Evolutionary conservation across 352 stramenopile species (phyloP).

Genomic region (Albugo candida): DNA sequence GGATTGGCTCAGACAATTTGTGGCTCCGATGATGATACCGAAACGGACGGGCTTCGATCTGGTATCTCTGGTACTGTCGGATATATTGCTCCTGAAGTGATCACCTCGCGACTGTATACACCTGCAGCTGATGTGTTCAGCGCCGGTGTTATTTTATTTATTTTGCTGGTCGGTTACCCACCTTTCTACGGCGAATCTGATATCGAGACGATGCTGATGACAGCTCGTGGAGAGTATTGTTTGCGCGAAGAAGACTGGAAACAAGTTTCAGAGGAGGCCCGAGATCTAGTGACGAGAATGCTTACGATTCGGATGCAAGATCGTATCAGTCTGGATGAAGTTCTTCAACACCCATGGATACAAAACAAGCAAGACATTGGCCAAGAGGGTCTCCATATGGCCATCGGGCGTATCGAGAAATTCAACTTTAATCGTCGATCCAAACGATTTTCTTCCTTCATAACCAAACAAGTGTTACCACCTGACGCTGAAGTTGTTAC

Average conservation of each 20-base stretch:
- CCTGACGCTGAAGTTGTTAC: constrained; percentile 20
- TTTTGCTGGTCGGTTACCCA: constrained; percentile 54
- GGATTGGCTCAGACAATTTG: constrained; percentile 57
- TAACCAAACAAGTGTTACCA: constrained; percentile 24
- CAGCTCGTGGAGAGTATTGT: constrained; percentile 46
- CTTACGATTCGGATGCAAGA: constrained; percentile 50
- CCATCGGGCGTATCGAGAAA: constrained; percentile 35
- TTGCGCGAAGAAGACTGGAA: constrained; percentile 45
- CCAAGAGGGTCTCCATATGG: constrained; percentile 17
- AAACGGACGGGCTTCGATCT: constrained; percentile 31
- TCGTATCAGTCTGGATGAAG: constrained; percentile 44
- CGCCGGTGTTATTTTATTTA: constrained; percentile 64
- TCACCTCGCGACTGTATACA: constrained; percentile 42
- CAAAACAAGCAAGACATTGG: constrained; percentile 7
- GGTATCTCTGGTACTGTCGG: constrained; percentile 59
- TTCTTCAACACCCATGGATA: constrained; percentile 49
- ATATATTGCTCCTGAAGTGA: constrained; percentile 62
- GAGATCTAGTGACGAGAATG: constrained; percentile 52
- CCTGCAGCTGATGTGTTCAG: constrained; percentile 57
- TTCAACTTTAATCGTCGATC: constrained; percentile 70
- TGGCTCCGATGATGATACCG: constrained; percentile 19
- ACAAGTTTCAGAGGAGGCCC: constrained; percentile 28
- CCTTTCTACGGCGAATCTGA: constrained; percentile 55
- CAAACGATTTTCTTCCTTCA: constrained; percentile 48
- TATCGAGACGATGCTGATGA: constrained; percentile 61